Percentiles rank a stretch among this genome's conserved stretches.
phyloP scores from a whole-genome alignment of 1,284 basidiomycete genomes.

The Coriolopsis trogii region DNA sequence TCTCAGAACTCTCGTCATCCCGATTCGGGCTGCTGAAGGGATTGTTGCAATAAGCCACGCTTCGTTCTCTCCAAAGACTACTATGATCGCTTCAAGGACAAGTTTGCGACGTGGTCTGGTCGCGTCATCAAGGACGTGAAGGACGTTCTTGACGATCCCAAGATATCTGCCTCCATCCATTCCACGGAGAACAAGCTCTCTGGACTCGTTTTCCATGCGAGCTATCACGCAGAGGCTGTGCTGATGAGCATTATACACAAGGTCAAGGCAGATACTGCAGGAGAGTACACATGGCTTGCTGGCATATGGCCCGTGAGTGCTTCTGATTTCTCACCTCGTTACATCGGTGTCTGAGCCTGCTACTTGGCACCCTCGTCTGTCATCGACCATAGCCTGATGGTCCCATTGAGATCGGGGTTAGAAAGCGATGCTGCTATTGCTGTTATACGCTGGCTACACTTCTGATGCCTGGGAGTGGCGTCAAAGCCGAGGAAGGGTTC shows the following conservation, averaged over 20 bases:
- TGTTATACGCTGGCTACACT: neutral
- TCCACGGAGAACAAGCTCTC: neutral
- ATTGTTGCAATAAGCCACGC: neutral
- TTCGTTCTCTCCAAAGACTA: neutral
- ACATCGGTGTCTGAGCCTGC: neutral
- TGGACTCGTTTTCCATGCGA: neutral
- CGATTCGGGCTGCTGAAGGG: neutral
- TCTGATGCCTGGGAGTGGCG: neutral
- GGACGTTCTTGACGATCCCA: neutral
- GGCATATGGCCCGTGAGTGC: neutral
- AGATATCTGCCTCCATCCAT: too few species aligned
- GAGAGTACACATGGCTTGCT: neutral
- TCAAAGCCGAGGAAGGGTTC: neutral
- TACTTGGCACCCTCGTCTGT: too few species aligned
- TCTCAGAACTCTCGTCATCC: neutral
- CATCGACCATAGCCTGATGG: neutral
- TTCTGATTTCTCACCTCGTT: neutral
- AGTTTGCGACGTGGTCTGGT: neutral
- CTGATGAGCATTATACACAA: neutral
- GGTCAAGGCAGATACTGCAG: neutral
- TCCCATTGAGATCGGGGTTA: neutral
- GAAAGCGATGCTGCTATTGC: constrained; percentile 2
- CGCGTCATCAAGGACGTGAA: neutral
- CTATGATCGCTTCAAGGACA: neutral
- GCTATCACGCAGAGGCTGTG: neutral